Conservation (phyloP, 805 yeast species). For the Saturnispora saitoi region DNA sequence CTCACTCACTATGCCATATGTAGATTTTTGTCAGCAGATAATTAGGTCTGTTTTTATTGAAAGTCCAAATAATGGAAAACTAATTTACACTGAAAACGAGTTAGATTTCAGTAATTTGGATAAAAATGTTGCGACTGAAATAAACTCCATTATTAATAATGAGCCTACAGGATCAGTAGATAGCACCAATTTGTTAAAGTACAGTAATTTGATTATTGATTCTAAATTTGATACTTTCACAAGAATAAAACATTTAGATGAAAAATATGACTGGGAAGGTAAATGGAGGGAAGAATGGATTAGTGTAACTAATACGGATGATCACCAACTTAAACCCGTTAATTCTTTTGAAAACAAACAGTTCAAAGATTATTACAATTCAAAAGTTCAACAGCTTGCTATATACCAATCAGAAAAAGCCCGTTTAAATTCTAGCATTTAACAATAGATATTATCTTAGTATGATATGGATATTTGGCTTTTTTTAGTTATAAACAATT, state of each 20-base stretch:
- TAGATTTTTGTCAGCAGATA: constrained; percentile 23
- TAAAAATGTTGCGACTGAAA: too few relatives aligned
- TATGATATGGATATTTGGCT: not conserved
- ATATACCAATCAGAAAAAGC: not conserved
- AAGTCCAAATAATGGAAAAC: not conserved
- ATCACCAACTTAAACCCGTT: not conserved
- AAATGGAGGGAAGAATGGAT: not conserved
- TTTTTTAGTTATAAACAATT: not conserved
- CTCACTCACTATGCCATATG: constrained; percentile 12
- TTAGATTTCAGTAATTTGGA: not conserved
- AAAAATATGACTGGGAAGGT: constrained; percentile 3
- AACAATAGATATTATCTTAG: not conserved
- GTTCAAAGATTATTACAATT: not conserved
- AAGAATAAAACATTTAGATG: constrained; percentile 3
- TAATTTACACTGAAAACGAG: not conserved
- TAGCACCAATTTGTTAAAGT: not conserved
- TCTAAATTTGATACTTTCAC: not conserved
- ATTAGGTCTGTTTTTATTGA: constrained; percentile 15
- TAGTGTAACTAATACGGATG: not conserved
- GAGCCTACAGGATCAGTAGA: not conserved
- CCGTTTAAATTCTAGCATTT: not conserved
- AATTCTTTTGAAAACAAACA: not conserved
- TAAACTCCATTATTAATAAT: not conserved
- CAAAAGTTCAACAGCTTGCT: not conserved
- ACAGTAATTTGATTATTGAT: constrained; percentile 5